phyloP scores from a whole-genome alignment of 352 stramenopile species.

The Pythium rishiriense region DNA sequence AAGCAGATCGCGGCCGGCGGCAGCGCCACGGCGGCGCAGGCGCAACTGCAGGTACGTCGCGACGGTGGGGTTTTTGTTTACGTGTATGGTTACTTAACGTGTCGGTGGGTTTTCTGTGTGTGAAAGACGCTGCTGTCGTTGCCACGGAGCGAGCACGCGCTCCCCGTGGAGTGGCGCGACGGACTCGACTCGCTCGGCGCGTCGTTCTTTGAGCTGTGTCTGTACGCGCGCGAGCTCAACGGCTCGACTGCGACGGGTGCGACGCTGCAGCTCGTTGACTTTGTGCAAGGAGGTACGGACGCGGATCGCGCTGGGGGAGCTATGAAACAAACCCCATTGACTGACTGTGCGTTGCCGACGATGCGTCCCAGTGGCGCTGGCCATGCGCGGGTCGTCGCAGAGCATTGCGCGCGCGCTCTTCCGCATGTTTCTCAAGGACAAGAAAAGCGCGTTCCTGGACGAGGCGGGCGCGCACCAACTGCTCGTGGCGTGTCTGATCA shows the following conservation, averaged over 20 bases:
- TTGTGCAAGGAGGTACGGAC: slow-evolving; percentile 70
- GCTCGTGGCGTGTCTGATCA: slow-evolving; percentile 50
- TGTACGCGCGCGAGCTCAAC: slow-evolving; percentile 35
- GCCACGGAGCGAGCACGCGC: slow-evolving; percentile 26
- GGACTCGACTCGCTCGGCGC: slow-evolving; percentile 34
- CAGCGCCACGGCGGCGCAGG: slow-evolving; percentile 25
- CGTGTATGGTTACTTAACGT: neutral
- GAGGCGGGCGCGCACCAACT: slow-evolving; percentile 47
- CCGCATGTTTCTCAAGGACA: slow-evolving; percentile 47
- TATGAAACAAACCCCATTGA: neutral
- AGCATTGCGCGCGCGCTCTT: slow-evolving; percentile 56
- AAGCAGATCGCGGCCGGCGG: slow-evolving; percentile 30
- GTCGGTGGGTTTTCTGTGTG: neutral
- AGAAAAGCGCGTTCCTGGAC: slow-evolving; percentile 29
- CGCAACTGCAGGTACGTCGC: slow-evolving; percentile 45
- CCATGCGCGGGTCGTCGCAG: slow-evolving; percentile 64
- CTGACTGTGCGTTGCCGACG: neutral
- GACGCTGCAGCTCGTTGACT: slow-evolving; percentile 42
- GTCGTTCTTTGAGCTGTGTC: slow-evolving; percentile 58
- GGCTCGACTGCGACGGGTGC: slow-evolving; percentile 7
- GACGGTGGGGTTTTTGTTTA: neutral
- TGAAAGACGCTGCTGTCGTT: slow-evolving; percentile 50
- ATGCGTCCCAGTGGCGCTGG: slow-evolving; percentile 74
- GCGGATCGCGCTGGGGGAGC: too few relatives aligned
- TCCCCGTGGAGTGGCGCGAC: slow-evolving; percentile 32